A percentile compares a stretch with the other conserved stretches of the same genome.
phyloP scores from a whole-genome alignment of 2,329 filamentous ascomycete species.

The Aspergillus sp. region DNA sequence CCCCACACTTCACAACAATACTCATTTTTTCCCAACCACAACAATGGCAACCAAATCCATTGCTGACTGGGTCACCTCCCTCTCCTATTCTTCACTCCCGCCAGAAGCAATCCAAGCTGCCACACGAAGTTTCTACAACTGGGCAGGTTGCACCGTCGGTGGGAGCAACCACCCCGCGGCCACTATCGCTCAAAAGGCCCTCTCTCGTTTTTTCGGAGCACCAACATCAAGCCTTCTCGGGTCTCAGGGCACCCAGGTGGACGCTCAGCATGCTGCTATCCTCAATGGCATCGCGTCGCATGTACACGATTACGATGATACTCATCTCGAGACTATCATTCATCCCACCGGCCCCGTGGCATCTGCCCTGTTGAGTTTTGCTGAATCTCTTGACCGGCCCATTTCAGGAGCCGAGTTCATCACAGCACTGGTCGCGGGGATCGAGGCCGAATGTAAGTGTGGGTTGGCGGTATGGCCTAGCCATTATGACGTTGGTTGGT shows the following conservation, averaged over 20 bases:
- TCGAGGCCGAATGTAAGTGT: constrained; percentile 51
- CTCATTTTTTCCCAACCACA: neutral
- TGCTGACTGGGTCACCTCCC: constrained; percentile 44
- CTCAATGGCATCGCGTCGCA: constrained; percentile 54
- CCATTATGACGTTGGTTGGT: constrained; percentile 54
- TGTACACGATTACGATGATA: constrained; percentile 55
- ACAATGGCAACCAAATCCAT: neutral
- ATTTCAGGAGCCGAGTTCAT: constrained; percentile 46
- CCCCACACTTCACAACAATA: no score
- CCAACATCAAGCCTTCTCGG: constrained; percentile 35
- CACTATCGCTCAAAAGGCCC: constrained; percentile 29
- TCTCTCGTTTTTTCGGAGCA: constrained; percentile 34
- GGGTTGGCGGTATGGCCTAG: constrained; percentile 50
- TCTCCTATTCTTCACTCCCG: constrained; percentile 40
- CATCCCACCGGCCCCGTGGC: constrained; percentile 51
- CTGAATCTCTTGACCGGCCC: constrained; percentile 32
- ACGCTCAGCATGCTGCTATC: constrained; percentile 48
- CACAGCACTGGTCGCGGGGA: constrained; percentile 48
- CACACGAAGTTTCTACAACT: constrained; percentile 50
- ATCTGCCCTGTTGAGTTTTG: constrained; percentile 41
- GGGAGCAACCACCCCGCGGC: constrained; percentile 46
- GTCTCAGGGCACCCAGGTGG: constrained; percentile 18
- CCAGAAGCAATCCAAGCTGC: constrained; percentile 40
- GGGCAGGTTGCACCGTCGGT: constrained; percentile 50
- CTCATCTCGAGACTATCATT: constrained; percentile 53